Evolutionary conservation across 148 eudicot genomes (phyloP), one percentile per base, ranked within the genome.

Genomic region (Amaranthus cruentus): DNA sequence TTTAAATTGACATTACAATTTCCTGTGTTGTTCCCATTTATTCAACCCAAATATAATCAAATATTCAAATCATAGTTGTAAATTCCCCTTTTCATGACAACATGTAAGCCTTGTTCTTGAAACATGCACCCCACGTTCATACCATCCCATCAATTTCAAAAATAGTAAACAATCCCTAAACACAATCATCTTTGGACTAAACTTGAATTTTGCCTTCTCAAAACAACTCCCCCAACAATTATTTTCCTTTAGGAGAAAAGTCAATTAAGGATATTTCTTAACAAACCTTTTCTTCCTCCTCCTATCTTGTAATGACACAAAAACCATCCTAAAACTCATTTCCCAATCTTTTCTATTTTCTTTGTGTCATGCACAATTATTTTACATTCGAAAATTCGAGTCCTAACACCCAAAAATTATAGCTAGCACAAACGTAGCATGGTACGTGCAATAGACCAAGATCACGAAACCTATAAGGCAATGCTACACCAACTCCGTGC

Each of bases 51-150:
- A 70, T 43, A 70, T 70, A 70, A 47, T 73, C 67, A 12, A 13
- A 28, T 15, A 9, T 9, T 7, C n/a, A 50, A 15, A 67, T 8
- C 38, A 49, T n/a, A 49, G 8, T n/a, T 49, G 28, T 4, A 67
- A 0, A 47, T 7, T 47, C 9, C 60, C 67, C 53, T 47, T 66
- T 68, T 68, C 72, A 73, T 68, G 77, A 61, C 81, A 73, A 68
- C 73, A 73, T 60, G 73, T 44, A 54, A 76, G 54, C 8, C 46
- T 53, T 70, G 55, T 55, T 50, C 60, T 50, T 60, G 51, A 75
- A 80, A 67, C 76, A 80, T 80, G 83, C 76, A 75, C 75, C 76
- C 73, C 79, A 76, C 79, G 75, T 80, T 80, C 55, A 12, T 42
- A 50, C 46, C 28, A 63, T 28, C 62, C 60, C 46, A 9, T 52